phyloP scores from a whole-genome alignment of 768 basidiomycete species.

The Lentinula sp. region DNA sequence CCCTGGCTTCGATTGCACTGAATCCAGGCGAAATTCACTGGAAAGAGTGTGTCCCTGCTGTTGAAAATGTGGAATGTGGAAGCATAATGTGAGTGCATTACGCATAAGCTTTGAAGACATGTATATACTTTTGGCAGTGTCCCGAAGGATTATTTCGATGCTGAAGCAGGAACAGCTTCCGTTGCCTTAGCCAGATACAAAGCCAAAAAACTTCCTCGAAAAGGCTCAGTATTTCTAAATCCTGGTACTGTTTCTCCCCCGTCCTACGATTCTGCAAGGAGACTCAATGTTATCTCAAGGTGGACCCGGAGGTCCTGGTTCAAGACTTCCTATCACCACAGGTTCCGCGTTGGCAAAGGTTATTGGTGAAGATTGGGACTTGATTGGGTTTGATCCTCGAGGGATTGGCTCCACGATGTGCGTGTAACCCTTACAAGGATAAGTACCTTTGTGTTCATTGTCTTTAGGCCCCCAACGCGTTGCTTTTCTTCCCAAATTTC shows the following conservation, averaged over 20 bases:
- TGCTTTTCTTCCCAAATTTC: constrained; percentile 11
- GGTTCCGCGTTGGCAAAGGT: constrained; percentile 10
- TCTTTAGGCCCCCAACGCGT: constrained; percentile 11
- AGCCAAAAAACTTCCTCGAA: constrained; percentile 14
- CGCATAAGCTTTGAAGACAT: not conserved
- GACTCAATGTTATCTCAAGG: constrained; percentile 6
- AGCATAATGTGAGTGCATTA: not conserved
- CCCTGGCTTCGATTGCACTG: not conserved
- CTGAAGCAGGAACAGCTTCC: constrained; percentile 12
- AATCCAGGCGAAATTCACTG: not conserved
- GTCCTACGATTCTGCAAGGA: not conserved
- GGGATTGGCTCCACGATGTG: constrained; percentile 17
- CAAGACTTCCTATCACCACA: constrained; percentile 5
- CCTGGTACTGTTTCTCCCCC: constrained; percentile 10
- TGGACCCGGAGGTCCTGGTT: constrained; percentile 21
- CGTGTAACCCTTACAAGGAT: not conserved
- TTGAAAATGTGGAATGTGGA: constrained; percentile 4
- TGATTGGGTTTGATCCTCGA: constrained; percentile 23
- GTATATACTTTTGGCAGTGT: constrained; percentile 9
- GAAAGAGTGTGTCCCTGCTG: not conserved
- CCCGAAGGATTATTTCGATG: constrained; percentile 19
- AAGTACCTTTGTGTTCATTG: not conserved
- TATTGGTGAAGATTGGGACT: constrained; percentile 21
- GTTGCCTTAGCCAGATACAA: constrained; percentile 14
- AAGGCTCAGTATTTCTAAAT: constrained; percentile 17